Percentiles rank a stretch among this genome's conserved stretches.
These are phyloP conservation scores for Apiotrichum veenhuisii DNA, from an alignment of 1,284 basidiomycete genomes.

Conservation along the genomic window DNA sequence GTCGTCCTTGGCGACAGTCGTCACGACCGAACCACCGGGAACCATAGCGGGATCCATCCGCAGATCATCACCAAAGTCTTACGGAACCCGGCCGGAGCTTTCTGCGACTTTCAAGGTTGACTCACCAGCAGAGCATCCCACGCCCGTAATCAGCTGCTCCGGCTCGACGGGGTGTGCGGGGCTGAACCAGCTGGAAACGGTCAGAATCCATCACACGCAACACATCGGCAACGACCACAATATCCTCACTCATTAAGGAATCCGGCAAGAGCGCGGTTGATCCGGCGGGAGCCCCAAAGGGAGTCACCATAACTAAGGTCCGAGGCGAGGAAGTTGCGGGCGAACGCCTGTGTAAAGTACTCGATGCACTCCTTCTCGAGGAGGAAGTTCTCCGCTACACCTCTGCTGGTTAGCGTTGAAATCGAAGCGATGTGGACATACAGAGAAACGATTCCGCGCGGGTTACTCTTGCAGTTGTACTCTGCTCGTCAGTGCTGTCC, in stretches of 20 bases:
- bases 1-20: no score
- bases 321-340: slow-evolving; percentile 27
- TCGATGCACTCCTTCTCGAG: slow-evolving; percentile 45
- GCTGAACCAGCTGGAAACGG: slow-evolving; percentile 27
- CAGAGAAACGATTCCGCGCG: slow-evolving; percentile 49
- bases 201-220: no score
- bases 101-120: no score
- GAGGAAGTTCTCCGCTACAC: slow-evolving; percentile 51
- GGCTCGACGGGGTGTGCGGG: slow-evolving; percentile 34
- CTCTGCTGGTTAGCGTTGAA: slow-evolving; percentile 22
- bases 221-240: no score
- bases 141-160: slow-evolving; percentile 43
- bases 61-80: no score
- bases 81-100: no score
- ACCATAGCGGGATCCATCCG: no score
- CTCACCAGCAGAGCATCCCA: slow-evolving; percentile 41
- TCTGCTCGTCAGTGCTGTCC: slow-evolving; percentile 19
- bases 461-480: slow-evolving; percentile 43
- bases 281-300: slow-evolving; percentile 44
- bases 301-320: slow-evolving; percentile 46
- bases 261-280: slow-evolving; percentile 36
- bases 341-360: slow-evolving; percentile 41
- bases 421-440: slow-evolving; percentile 1
- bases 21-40: no score
- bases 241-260: slow-evolving; percentile 39